phyloP scores from a whole-genome alignment of 148 eudicot species.

The Vaccinium darrowii region DNA sequence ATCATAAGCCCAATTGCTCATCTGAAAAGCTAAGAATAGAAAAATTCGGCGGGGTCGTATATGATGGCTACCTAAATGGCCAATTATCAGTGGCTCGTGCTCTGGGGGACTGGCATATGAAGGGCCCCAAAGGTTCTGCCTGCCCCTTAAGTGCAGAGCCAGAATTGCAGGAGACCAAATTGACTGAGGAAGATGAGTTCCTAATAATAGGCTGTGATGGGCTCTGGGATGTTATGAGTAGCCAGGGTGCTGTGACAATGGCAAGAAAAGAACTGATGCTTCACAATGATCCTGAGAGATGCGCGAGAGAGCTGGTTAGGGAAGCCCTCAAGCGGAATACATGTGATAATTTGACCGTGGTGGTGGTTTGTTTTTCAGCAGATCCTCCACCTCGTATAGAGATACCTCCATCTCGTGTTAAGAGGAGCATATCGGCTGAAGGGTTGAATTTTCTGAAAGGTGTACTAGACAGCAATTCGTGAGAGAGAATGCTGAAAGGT shows the following conservation, averaged over 20 bases:
- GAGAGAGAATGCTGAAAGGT: slow-evolving; percentile 15
- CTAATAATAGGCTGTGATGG: slow-evolving; percentile 84
- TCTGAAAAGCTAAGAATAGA: slow-evolving; percentile 67
- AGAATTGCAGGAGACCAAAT: slow-evolving; percentile 59
- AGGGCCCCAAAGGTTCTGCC: slow-evolving; percentile 62
- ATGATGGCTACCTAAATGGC: slow-evolving; percentile 89
- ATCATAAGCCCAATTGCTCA: slow-evolving; percentile 74
- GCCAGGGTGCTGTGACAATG: slow-evolving; percentile 76
- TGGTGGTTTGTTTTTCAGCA: slow-evolving; percentile 65
- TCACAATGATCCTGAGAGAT: slow-evolving; percentile 82
- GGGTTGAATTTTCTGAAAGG: slow-evolving; percentile 75
- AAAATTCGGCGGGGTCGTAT: slow-evolving; percentile 73
- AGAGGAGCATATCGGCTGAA: slow-evolving; percentile 70
- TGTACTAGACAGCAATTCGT: slow-evolving; percentile 52
- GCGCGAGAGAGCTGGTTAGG: slow-evolving; percentile 69
- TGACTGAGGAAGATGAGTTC: slow-evolving; percentile 79
- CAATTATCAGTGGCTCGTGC: slow-evolving; percentile 85
- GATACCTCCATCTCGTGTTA: slow-evolving; percentile 37
- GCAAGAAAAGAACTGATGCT: slow-evolving; percentile 65
- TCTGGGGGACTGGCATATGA: slow-evolving; percentile 95
- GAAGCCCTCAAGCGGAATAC: slow-evolving; percentile 78
- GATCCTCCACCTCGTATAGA: slow-evolving; percentile 78
- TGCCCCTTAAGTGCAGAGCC: slow-evolving; percentile 81
- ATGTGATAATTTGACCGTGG: slow-evolving; percentile 67
- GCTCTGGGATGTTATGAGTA: slow-evolving; percentile 94